These are phyloP conservation scores for Ogataea trehaloabstinens DNA, from an alignment of 805 yeast genomes.

Conservation along the genomic window DNA sequence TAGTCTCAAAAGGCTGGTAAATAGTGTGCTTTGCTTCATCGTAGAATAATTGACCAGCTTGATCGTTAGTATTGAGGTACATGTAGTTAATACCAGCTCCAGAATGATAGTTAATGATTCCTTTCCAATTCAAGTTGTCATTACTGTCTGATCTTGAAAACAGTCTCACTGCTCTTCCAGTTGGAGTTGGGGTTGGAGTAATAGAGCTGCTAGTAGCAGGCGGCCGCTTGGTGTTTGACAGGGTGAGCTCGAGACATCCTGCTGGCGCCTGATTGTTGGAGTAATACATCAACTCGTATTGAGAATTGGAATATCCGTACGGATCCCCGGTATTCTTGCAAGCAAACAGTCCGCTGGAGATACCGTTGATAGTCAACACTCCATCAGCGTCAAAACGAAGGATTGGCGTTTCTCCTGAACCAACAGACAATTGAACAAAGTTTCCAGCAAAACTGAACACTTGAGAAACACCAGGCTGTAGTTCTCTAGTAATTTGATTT, in stretches of 20 bases:
- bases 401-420: neutral
- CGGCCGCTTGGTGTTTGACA: neutral
- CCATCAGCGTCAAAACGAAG: slow-evolving; percentile 19
- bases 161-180: slow-evolving; percentile 1
- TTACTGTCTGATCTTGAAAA: slow-evolving; percentile 5
- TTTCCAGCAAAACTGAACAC: slow-evolving; percentile 8
- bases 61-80: slow-evolving; percentile 23
- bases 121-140: slow-evolving; percentile 26
- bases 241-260: slow-evolving; percentile 8
- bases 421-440: slow-evolving; percentile 4
- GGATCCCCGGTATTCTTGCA: slow-evolving; percentile 45
- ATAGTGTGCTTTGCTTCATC: neutral
- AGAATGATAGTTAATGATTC: slow-evolving; percentile 35
- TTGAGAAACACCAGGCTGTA: neutral
- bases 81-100: slow-evolving; percentile 45
- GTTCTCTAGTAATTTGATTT: neutral
- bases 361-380: slow-evolving; percentile 30
- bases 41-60: slow-evolving; percentile 1
- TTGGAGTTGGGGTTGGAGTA: neutral
- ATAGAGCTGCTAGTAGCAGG: neutral
- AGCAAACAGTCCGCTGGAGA: slow-evolving; percentile 37
- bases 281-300: slow-evolving; percentile 30
- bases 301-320: slow-evolving; percentile 34
- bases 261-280: slow-evolving; percentile 18
- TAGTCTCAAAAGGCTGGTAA: slow-evolving; percentile 1